Evolutionary conservation across 805 yeast genomes (phyloP), one percentile per base, ranked within the genome.

Genomic region (Scheffersomyces coipomensis): DNA sequence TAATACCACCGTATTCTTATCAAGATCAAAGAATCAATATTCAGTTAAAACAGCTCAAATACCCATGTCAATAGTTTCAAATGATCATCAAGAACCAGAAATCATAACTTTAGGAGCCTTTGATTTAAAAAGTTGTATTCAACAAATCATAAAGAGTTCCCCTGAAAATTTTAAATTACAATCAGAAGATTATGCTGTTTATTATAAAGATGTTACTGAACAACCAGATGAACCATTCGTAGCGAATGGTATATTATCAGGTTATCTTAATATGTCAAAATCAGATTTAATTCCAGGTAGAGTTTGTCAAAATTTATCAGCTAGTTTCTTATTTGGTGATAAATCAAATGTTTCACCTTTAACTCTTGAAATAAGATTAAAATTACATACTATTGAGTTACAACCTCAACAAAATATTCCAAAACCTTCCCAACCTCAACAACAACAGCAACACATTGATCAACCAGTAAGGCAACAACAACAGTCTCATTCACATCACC

Each of bases 301-400:
- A 39, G 79, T 81, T 25, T 79, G 84, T 48, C 78, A 77, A 39
- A 80, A 75, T 51, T 66, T 81, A 37, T 68, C 79, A 21, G 73
- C 76, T 34, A 56, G 77, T 49, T 64, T 55, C 34, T 45, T 60
- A 15, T 60, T 60, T 51, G 66, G 66, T 52, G 70, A 62, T 58
- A 66, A 52, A 46, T 56, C 61, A 42, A 51, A 57, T 48, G 29
- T 47, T 6, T 59, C 75, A 10, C 58, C 71, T 1, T 73, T 78
- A 43, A 81, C 85, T 2, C 57, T 81, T 36, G 86, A 81, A 56
- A 71, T 81, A 27, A 66, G 79, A 44, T 58, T 81, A 37, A 73
- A 76, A 46, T 66, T 81, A 35, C 70, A 73, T 45, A 62, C 64
- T 19, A 62, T 68, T 4, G 69, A 63, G 17, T 50, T 25, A 27